Base-by-base conservation (phyloP, 768 basidiomycete species). In the Tricholoma flavovirens region DNA sequence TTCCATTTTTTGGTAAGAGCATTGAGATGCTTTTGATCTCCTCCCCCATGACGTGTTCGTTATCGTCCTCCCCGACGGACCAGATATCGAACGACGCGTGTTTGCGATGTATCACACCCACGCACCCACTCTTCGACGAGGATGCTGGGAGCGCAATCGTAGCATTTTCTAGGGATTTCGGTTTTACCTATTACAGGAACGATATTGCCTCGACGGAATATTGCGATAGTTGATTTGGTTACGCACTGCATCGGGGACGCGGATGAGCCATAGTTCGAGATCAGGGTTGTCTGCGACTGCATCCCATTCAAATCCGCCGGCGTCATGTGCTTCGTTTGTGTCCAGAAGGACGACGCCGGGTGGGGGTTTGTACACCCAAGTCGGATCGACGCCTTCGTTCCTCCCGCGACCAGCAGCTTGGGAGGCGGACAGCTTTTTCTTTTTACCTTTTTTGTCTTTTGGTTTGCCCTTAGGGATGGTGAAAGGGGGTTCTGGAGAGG, bases 291-390 rank as follows among this genome's bases (percentile, higher is more conserved):
- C 63, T 10, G 80, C 74, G 4, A 91, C 58, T 5, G 72, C 69
- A 56, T 86, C 85, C 87, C 87, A 90, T 61, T 89, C 88, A 61
- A 87, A 87, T 2, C 76, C 74, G 2, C 73, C 77, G 1, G 74
- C 73, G 56, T 85, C 79, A 3, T 29, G 26, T 9, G 6, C 26
- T 49, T 30, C 5, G 17, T 8, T 26, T 5, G 68, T 60, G 56
- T 78, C 69, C 49, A 82, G 74, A n/a, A 86, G 64, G 14, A 77
- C 65, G n/a, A 76, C 71, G 7, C 80, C 84, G 1, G 69, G 56
- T 6, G 87, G 87, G 0, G 87, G 84, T 57, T 73, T 64, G 62
- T 83, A 90, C 0, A 75, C 81, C 83, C 84, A 85, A 53, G 78
- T 70, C 0, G 75, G 74, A 63, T 84, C 74, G 17, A 68, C 68